Conservation (phyloP, 2,329 filamentous ascomycete genomes). For the Amphichorda felina region DNA sequence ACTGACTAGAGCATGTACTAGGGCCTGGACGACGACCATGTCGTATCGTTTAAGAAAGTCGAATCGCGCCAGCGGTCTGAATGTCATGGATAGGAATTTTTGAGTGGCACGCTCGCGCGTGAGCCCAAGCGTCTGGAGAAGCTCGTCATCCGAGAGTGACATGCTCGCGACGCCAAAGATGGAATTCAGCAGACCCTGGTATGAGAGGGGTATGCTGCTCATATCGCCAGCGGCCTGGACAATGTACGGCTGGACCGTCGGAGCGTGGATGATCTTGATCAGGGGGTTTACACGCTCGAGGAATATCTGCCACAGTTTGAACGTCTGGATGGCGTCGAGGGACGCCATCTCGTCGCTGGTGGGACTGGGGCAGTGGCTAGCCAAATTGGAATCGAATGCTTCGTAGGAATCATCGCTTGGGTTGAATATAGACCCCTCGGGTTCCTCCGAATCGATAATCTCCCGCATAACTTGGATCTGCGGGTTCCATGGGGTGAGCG, state of each 20-base stretch:
- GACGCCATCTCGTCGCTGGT: constrained; percentile 24
- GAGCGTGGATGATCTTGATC: constrained; percentile 60
- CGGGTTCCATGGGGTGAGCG: too few relatives aligned
- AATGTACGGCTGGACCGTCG: constrained; percentile 52
- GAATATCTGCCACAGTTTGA: constrained; percentile 63
- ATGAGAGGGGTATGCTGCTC: constrained; percentile 38
- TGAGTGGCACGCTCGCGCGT: constrained; percentile 35
- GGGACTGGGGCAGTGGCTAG: not conserved
- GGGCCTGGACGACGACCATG: constrained; percentile 43
- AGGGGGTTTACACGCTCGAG: constrained; percentile 64
- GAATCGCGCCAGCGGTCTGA: constrained; percentile 33
- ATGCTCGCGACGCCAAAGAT: constrained; percentile 52
- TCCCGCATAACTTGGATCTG: too few relatives aligned
- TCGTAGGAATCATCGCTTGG: too few relatives aligned
- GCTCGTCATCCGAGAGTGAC: constrained; percentile 43
- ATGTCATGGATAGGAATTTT: constrained; percentile 37
- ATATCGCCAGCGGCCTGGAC: constrained; percentile 50
- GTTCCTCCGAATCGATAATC: too few relatives aligned
- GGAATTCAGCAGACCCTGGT: constrained; percentile 51
- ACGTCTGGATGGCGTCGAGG: constrained; percentile 52
- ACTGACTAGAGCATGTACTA: constrained; percentile 43
- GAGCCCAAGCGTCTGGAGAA: constrained; percentile 34
- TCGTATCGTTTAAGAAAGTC: constrained; percentile 48
- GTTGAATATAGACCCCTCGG: constrained; percentile 28
- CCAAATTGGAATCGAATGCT: not conserved